Evolutionary conservation across 768 basidiomycete species (phyloP), one percentile per base, ranked within the genome.

Genomic region (Coprinopsis strossmayeri): DNA sequence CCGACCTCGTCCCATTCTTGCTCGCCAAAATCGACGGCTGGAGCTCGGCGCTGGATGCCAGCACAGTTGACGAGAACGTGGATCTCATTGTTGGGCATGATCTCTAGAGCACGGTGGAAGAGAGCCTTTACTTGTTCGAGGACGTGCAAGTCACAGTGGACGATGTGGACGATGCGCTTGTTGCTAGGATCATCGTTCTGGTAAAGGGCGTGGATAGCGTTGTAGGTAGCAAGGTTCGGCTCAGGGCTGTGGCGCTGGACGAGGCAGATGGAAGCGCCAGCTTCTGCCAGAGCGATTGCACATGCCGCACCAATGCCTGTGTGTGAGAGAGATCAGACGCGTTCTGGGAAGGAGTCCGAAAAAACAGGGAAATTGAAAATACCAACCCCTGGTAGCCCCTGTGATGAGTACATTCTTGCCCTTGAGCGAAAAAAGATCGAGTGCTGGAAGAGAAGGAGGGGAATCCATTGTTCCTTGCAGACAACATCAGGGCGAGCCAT

Each of bases 351-450:
- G 15, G 15, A 7, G 30, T 32, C 30, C 30, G 30, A 32, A 7
- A 32, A 7, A 32, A 32, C 30, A 32, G 30, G 30, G 30, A 32
- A 32, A 32, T 7, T 7, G 7, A 7, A 7, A 32, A 32, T 32
- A 49, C 53, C 32, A 63, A 85, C 87, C 88, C 64, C 88, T 73
- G 20, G 85, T 81, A 26, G 82, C 85, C 52, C 89, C 89, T 32
- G 90, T 91, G 59, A 92, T 77, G 65, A 91, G 81, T 28, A 77
- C 86, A 49, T 77, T 84, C 60, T 81, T 71, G 50, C 80, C 79
- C 2, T 65, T 61, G 59, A 92, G 78, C 49, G 77, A 75, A 66
- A 91, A 91, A 43, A 92, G 77, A 30, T 71, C 64, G 53, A 65
- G 76, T 11, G 80, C 57, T 65, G 72, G 59, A 67, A 65, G 53